Evolutionary conservation across 768 basidiomycete species (phyloP).

Genomic region (Hygrocybe coccinea): DNA sequence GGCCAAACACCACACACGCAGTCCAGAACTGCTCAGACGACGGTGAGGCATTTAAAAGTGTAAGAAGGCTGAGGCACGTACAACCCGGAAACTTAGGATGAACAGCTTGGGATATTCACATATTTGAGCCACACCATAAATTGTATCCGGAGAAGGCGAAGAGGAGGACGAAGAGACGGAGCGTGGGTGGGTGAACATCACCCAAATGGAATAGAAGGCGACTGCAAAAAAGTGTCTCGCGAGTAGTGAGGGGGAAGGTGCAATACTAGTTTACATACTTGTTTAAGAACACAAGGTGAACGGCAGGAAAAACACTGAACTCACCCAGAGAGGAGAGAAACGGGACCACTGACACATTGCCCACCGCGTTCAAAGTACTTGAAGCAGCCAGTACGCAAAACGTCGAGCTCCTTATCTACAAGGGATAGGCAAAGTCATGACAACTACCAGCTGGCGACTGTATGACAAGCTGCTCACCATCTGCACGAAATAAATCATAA

Average conservation of each 20-base stretch:
- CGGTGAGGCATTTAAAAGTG: not conserved
- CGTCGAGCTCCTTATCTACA: constrained; percentile 54
- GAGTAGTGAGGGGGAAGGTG: constrained; percentile 74
- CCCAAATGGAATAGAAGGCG: constrained; percentile 91
- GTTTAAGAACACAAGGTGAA: not conserved
- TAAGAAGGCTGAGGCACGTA: constrained; percentile 39
- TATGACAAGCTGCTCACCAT: constrained; percentile 52
- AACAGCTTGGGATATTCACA: constrained; percentile 66
- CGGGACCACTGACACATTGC: constrained; percentile 81
- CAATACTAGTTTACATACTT: constrained; percentile 46
- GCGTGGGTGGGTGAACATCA: constrained; percentile 64
- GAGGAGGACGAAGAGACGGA: constrained; percentile 20
- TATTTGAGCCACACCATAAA: constrained; percentile 40
- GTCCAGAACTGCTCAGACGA: constrained; percentile 74
- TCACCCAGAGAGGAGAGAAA: constrained; percentile 84
- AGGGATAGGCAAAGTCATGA: not conserved
- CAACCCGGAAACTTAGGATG: constrained; percentile 61
- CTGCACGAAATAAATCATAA: constrained; percentile 91
- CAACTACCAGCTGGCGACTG: not conserved
- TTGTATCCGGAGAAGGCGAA: constrained; percentile 32
- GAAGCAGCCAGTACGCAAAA: constrained; percentile 84
- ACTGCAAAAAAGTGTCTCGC: constrained; percentile 93
- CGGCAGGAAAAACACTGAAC: constrained; percentile 21
- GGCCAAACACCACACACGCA: constrained; percentile 84
- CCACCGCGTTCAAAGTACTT: constrained; percentile 96